Evolutionary conservation across 2,329 filamentous ascomycete genomes (phyloP).

Genomic region (Aspergillus aculeatus): DNA sequence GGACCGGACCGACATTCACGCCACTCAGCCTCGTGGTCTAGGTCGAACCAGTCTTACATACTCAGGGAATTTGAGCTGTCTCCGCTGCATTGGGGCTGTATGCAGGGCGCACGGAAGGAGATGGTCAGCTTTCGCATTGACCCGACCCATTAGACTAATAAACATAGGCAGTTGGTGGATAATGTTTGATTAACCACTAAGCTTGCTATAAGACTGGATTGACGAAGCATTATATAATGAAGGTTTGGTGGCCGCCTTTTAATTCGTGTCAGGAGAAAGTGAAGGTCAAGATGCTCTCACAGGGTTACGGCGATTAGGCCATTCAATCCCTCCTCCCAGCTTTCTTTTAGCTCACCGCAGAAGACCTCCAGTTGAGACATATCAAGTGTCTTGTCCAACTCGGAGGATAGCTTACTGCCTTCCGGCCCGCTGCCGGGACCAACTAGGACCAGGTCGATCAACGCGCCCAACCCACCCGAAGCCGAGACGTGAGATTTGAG

Average conservation of each 20-base stretch:
- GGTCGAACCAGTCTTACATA: not conserved
- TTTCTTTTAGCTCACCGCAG: constrained; percentile 47
- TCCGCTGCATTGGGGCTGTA: not conserved
- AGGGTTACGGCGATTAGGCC: constrained; percentile 37
- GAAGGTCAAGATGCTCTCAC: constrained; percentile 15
- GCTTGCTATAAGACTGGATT: not conserved
- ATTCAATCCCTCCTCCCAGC: constrained; percentile 48
- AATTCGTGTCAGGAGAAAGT: not conserved
- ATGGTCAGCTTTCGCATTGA: no score
- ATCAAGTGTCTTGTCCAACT: constrained; percentile 39
- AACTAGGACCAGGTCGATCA: constrained; percentile 40
- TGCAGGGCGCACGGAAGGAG: not conserved
- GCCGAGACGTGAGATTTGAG: constrained; percentile 40
- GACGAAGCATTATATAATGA: not conserved
- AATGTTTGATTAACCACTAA: not conserved
- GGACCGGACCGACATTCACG: constrained; percentile 10
- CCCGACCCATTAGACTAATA: no score
- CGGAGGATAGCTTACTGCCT: constrained; percentile 26
- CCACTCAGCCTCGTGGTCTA: constrained; percentile 11
- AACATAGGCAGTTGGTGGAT: not conserved
- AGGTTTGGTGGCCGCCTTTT: not conserved
- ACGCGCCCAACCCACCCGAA: constrained; percentile 42
- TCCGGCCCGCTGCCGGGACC: constrained; percentile 26
- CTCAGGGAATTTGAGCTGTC: not conserved
- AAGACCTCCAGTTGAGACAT: constrained; percentile 42